A percentile compares a stretch with the other conserved stretches of the same genome.
Conservation (phyloP, 1,139 yeast genomes). For the Lodderomyces orthopsilosis region DNA sequence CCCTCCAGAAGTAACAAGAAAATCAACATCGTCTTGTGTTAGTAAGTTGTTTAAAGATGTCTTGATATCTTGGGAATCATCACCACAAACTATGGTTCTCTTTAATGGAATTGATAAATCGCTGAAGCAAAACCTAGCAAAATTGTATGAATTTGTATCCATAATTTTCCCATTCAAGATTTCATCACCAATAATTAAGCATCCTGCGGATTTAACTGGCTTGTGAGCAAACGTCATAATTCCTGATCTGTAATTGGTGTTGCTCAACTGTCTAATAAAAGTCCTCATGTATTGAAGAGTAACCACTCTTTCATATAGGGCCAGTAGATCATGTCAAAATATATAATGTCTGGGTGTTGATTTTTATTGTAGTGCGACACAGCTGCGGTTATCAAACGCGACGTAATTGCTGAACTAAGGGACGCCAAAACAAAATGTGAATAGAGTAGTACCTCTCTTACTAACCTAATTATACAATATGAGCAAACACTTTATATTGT, state of each 20-base stretch:
- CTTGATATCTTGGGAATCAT: conserved; percentile 64
- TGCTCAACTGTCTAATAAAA: neutral
- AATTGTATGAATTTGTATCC: conserved; percentile 72
- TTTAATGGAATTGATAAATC: conserved; percentile 52
- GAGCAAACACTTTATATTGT: too few species aligned
- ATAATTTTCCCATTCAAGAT: conserved; percentile 82
- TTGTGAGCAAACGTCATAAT: neutral
- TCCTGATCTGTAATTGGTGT: neutral
- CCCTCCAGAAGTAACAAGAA: conserved; percentile 78
- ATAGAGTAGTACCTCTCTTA: too few species aligned
- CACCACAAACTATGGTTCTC: conserved; percentile 72
- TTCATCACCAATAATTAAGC: conserved; percentile 80
- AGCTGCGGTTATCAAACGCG: too few species aligned
- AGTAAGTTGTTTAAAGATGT: conserved; percentile 47
- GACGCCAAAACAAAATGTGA: too few species aligned
- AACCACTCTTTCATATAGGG: too few species aligned
- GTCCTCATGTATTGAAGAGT: neutral
- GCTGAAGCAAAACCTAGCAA: conserved; percentile 67
- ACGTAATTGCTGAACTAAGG: too few species aligned
- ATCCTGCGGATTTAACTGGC: conserved; percentile 30
- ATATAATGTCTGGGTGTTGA: too few species aligned
- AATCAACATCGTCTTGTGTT: conserved; percentile 51
- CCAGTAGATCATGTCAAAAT: too few species aligned
- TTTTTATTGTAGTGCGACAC: too few species aligned
- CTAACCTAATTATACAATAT: too few species aligned